phyloP scores from a whole-genome alignment of 352 stramenopile species.

The Blastocystis sp. region DNA sequence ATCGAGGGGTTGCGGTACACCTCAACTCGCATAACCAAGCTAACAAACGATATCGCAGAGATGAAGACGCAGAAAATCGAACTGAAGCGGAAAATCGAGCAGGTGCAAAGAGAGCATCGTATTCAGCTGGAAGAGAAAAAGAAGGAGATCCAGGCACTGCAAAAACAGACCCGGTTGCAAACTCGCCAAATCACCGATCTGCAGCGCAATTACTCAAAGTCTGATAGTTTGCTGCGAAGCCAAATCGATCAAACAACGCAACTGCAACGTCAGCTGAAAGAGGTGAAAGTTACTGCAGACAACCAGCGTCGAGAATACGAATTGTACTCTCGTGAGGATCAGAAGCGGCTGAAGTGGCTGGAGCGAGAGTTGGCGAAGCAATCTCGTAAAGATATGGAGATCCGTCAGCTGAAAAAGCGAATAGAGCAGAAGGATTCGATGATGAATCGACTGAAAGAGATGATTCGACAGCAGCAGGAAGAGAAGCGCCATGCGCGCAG shows the following conservation, averaged over 20 bases:
- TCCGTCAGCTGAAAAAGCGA: constrained; percentile 1
- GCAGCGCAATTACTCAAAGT: constrained; percentile 1
- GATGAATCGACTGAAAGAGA: background rate
- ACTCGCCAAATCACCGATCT: constrained; percentile 11
- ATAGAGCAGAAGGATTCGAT: constrained; percentile 44
- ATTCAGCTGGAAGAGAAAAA: constrained; percentile 13
- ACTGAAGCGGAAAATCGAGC: background rate
- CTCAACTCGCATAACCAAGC: background rate
- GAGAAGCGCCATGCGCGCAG: background rate
- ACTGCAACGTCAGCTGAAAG: background rate
- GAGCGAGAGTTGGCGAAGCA: constrained; percentile 12
- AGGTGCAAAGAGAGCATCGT: background rate
- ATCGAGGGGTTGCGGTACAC: background rate
- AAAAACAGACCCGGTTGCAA: background rate
- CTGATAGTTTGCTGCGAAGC: background rate
- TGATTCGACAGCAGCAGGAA: constrained; percentile 21
- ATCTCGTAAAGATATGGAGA: background rate
- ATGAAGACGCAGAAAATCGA: constrained; percentile 8
- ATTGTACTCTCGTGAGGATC: background rate
- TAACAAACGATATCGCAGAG: background rate
- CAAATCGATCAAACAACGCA: background rate
- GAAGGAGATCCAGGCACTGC: constrained; percentile 34
- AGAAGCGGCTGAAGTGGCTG: constrained; percentile 43
- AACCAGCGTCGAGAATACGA: constrained; percentile 19
- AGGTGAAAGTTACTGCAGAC: constrained; percentile 8